phyloP scores from a whole-genome alignment of 2,329 filamentous ascomycete genomes.

The Fusarium musae region DNA sequence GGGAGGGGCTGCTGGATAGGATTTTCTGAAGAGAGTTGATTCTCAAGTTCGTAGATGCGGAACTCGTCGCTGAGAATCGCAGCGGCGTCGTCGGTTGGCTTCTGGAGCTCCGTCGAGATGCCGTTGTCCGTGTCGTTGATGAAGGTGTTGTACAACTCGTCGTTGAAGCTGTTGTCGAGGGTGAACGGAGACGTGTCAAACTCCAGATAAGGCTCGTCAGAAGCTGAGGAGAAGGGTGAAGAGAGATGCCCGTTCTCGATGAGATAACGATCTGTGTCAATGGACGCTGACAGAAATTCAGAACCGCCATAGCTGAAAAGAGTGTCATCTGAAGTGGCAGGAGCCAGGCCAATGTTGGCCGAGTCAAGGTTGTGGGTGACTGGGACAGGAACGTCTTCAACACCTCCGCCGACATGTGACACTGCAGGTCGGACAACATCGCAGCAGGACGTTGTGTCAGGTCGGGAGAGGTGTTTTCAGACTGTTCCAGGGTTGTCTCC shows the following conservation, averaged over 20 bases:
- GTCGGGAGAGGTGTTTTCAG: conserved; percentile 72
- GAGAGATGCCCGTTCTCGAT: conserved; percentile 80
- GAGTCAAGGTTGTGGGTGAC: conserved; percentile 48
- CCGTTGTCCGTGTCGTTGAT: conserved; percentile 63
- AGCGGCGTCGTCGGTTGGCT: conserved; percentile 62
- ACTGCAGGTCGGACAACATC: conserved; percentile 99
- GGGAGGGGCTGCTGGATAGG: conserved; percentile 77
- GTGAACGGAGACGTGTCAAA: conserved; percentile 65
- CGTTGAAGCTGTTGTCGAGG: conserved; percentile 59
- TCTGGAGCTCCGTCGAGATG: conserved; percentile 59
- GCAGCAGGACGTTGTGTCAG: conserved; percentile 99
- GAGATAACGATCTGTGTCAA: conserved; percentile 79
- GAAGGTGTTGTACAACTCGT: conserved; percentile 64
- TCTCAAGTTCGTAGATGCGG: conserved; percentile 68
- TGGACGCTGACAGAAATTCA: conserved; percentile 75
- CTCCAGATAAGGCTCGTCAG: conserved; percentile 75
- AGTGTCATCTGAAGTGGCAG: conserved; percentile 70
- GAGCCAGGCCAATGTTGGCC: conserved; percentile 56
- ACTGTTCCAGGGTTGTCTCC: conserved; percentile 43
- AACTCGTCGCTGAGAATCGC: conserved; percentile 63
- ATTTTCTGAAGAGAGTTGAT: conserved; percentile 71
- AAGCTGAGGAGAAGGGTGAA: conserved; percentile 74
- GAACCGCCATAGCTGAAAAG: conserved; percentile 75
- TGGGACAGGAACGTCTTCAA: conserved; percentile 58
- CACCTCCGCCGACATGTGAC: conserved; percentile 89